phyloP scores from a whole-genome alignment of 495 filamentous ascomycete species.

The Talaromyces stipitatus region DNA sequence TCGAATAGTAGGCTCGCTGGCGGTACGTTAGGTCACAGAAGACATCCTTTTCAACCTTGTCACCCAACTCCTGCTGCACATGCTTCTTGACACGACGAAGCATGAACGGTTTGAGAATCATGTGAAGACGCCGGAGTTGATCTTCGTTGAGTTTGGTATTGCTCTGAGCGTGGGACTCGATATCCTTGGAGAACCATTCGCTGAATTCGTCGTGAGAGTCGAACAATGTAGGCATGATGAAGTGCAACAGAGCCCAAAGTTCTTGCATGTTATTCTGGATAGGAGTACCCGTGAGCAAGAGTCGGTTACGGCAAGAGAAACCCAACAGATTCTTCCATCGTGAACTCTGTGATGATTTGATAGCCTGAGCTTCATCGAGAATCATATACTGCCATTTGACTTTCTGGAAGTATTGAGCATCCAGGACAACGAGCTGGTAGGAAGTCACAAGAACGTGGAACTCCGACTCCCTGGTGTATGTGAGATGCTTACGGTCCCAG shows the following conservation, averaged over 20 bases:
- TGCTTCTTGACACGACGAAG: slow-evolving; percentile 98
- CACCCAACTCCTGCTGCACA: slow-evolving; percentile 95
- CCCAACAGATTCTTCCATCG: slow-evolving; percentile 93
- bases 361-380: slow-evolving; percentile 94
- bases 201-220: slow-evolving; percentile 99
- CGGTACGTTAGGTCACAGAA: slow-evolving; percentile 97
- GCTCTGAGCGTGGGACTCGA: slow-evolving; percentile 95
- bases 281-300: slow-evolving; percentile 90
- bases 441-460: slow-evolving; percentile 97
- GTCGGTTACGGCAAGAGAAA: slow-evolving; percentile 91
- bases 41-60: slow-evolving; percentile 95
- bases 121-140: slow-evolving; percentile 90
- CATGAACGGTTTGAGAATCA: slow-evolving; percentile 99
- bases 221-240: slow-evolving; percentile 98
- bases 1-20: slow-evolving; percentile 89
- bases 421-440: slow-evolving; percentile 92
- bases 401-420: slow-evolving; percentile 95
- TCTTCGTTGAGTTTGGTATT: slow-evolving; percentile 98
- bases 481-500: slow-evolving; percentile 97
- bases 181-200: slow-evolving; percentile 99
- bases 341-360: slow-evolving; percentile 95
- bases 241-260: slow-evolving; percentile 93
- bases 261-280: slow-evolving; percentile 99
- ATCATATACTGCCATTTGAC: slow-evolving; percentile 99
- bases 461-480: slow-evolving; percentile 82